Percentiles rank a stretch among this genome's conserved stretches.
These are phyloP conservation scores for Pestalotiopsis fici DNA, from an alignment of 2,329 filamentous ascomycete species.

Conservation along the genomic window DNA sequence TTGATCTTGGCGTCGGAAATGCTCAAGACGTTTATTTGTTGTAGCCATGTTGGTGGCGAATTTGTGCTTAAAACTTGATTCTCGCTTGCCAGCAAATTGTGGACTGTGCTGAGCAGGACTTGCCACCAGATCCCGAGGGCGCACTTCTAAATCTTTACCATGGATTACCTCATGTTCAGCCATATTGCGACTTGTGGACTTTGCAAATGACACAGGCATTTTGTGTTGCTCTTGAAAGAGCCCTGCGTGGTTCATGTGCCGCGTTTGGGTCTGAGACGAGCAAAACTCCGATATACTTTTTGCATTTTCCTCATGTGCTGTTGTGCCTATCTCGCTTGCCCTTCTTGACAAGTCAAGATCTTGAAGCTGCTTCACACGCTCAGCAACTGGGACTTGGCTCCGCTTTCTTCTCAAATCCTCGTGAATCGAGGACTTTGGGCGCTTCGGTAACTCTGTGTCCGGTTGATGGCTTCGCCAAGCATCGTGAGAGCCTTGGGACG, in stretches of 20 bases:
- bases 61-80: neutral
- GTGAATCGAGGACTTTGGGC: slow-evolving; percentile 3
- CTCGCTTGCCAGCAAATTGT: neutral
- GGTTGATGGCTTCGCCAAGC: slow-evolving; percentile 5
- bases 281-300: neutral
- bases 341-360: neutral
- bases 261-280: neutral
- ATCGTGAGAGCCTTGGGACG: slow-evolving; percentile 14
- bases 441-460: slow-evolving; percentile 2
- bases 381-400: neutral
- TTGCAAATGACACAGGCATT: neutral
- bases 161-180: neutral
- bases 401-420: neutral
- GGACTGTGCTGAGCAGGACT: neutral
- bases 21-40: neutral
- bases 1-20: neutral
- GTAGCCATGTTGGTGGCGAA: neutral
- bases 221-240: neutral
- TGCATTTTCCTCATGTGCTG: neutral
- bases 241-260: no score
- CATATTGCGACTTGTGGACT: neutral
- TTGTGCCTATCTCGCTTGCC: neutral
- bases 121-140: neutral
- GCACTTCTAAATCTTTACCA: neutral
- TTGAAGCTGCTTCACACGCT: neutral